Evolutionary conservation across 2,329 filamentous ascomycete genomes (phyloP).

Genomic region (Pseudogymnoascus sp.): DNA sequence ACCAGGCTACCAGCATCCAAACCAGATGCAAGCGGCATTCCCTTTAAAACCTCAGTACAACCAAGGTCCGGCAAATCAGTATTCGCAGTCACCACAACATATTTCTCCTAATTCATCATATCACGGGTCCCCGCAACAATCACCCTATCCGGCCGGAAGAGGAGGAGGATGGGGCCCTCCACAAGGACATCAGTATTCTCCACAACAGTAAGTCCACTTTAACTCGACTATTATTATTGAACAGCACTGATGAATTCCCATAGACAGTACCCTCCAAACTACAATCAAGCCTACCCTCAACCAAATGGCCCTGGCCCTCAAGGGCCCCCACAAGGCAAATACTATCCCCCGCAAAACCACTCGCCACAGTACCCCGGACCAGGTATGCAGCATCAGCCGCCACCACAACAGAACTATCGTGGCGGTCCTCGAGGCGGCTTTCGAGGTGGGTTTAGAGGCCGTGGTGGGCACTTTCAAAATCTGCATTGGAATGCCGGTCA

Average conservation of each 20-base stretch:
- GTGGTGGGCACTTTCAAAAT: constrained; percentile 52
- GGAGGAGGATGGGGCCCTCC: constrained; percentile 40
- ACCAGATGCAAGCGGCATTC: constrained; percentile 31
- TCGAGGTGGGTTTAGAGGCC: constrained; percentile 33
- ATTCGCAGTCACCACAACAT: constrained; percentile 51
- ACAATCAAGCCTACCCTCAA: constrained; percentile 46
- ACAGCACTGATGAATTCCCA: constrained; percentile 31
- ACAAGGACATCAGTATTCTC: constrained; percentile 37
- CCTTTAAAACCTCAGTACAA: constrained; percentile 31
- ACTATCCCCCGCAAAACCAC: constrained; percentile 38
- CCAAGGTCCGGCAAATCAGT: constrained; percentile 34
- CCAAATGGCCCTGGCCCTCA: constrained; percentile 42
- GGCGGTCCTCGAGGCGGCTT: constrained; percentile 17
- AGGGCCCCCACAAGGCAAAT: constrained; percentile 37
- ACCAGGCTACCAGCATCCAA: constrained; percentile 30
- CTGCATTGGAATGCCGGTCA: constrained; percentile 60
- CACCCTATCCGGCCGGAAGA: constrained; percentile 48
- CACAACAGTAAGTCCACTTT: constrained; percentile 39
- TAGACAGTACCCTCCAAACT: constrained; percentile 55
- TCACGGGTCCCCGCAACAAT: constrained; percentile 54
- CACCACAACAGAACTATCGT: constrained; percentile 30
- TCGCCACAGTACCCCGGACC: constrained; percentile 42
- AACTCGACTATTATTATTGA: constrained; percentile 22
- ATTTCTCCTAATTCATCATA: constrained; percentile 44
- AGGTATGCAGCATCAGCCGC: constrained; percentile 44